A percentile compares a stretch with the other conserved stretches of the same genome.
Evolutionary conservation across 2,329 filamentous ascomycete species (phyloP).

Genomic region (Cladosporium sp.): DNA sequence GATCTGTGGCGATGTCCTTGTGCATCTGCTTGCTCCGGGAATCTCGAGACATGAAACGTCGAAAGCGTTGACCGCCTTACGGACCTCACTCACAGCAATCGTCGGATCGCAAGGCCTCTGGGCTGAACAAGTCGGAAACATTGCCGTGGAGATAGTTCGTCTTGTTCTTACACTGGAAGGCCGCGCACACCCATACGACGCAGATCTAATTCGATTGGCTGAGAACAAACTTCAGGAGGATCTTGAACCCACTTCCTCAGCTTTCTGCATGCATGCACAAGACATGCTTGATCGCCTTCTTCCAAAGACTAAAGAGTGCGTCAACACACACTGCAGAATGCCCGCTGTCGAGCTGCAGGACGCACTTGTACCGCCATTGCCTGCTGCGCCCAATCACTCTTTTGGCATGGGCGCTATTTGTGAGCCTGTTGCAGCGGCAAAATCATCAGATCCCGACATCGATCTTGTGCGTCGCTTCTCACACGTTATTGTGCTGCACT

Average conservation of each 20-base stretch:
- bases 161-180: slow-evolving; percentile 41
- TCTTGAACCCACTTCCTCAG: slow-evolving; percentile 32
- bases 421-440: slow-evolving; percentile 11
- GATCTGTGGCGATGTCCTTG: slow-evolving; percentile 56
- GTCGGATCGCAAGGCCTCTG: slow-evolving; percentile 42
- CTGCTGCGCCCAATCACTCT: neutral
- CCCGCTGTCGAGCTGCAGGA: slow-evolving; percentile 49
- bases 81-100: slow-evolving; percentile 42
- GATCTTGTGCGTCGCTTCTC: slow-evolving; percentile 76
- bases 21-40: slow-evolving; percentile 27
- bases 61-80: slow-evolving; percentile 29
- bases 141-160: slow-evolving; percentile 49
- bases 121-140: slow-evolving; percentile 42
- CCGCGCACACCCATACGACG: slow-evolving; percentile 3
- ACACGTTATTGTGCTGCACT: slow-evolving; percentile 83
- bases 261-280: slow-evolving; percentile 32
- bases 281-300: slow-evolving; percentile 38
- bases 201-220: slow-evolving; percentile 36
- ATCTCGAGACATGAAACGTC: slow-evolving; percentile 33
- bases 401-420: slow-evolving; percentile 18
- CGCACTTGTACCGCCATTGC: slow-evolving; percentile 35
- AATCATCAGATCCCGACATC: slow-evolving; percentile 30
- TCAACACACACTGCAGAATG: slow-evolving; percentile 36
- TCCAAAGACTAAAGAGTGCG: slow-evolving; percentile 37
- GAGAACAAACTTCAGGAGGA: slow-evolving; percentile 38